Percentiles rank a stretch among this genome's conserved stretches.
Conservation (phyloP, 305 asterid genomes). For the Stenogyne calaminthoides region DNA sequence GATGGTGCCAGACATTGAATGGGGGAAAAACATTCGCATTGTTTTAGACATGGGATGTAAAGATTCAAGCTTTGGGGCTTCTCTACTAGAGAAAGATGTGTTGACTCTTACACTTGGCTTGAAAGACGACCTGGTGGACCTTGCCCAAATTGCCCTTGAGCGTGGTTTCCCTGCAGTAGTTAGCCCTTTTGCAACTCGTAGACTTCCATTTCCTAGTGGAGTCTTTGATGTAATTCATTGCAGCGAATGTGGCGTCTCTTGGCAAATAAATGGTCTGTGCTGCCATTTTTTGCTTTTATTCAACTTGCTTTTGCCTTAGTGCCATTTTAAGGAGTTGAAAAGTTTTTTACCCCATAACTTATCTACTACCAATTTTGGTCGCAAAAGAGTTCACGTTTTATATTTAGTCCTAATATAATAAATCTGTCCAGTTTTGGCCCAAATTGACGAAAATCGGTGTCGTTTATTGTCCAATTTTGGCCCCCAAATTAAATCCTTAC, state of each 20-base stretch:
- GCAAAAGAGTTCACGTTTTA: no score
- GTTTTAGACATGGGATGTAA: conserved; percentile 85
- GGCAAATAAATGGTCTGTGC: conserved; percentile 87
- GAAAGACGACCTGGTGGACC: conserved; percentile 83
- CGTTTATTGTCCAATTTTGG: no score
- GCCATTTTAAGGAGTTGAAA: no score
- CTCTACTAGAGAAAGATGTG: conserved; percentile 74
- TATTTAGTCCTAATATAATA: no score
- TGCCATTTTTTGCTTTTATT: conserved; percentile 21
- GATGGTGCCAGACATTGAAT: conserved; percentile 99
- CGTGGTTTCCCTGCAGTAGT: conserved; percentile 92
- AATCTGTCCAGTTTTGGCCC: no score
- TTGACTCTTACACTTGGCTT: conserved; percentile 78
- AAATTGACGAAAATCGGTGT: no score
- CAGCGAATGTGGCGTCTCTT: conserved; percentile 70
- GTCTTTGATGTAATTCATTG: conserved; percentile 92
- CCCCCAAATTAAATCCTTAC: no score
- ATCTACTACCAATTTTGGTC: no score
- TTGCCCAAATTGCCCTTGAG: conserved; percentile 83
- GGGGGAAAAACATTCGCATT: conserved; percentile 89
- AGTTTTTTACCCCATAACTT: no score
- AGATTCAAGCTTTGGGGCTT: conserved; percentile 80
- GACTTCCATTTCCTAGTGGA: conserved; percentile 94
- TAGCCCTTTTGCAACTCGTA: conserved; percentile 67
- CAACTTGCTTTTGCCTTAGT: conserved; percentile 1